phyloP scores from a whole-genome alignment of 2,329 filamentous ascomycete genomes.

The Penicillium sp. region DNA sequence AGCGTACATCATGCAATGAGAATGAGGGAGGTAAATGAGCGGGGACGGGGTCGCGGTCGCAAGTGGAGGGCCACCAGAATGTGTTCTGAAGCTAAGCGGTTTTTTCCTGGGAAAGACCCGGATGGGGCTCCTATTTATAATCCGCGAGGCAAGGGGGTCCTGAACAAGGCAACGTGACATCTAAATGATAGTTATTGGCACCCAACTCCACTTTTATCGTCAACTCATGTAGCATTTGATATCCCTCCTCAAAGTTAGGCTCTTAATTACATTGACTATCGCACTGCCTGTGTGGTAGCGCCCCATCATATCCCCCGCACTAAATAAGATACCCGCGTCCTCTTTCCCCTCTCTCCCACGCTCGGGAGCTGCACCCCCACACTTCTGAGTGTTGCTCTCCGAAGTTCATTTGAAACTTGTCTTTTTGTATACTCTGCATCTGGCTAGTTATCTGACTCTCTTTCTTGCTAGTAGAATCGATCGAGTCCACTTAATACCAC shows the following conservation, averaged over 20 bases:
- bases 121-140: background rate
- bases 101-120: background rate
- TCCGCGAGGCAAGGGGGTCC: background rate
- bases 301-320: background rate
- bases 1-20: conserved; percentile 33
- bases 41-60: background rate
- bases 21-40: background rate
- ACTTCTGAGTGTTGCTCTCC: background rate
- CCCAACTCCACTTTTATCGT: background rate
- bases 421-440: background rate
- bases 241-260: background rate
- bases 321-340: background rate
- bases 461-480: too few species aligned
- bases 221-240: background rate
- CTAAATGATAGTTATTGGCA: background rate
- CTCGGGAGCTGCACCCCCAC: background rate
- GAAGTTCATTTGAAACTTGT: background rate
- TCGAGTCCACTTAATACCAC: too few species aligned
- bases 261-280: background rate
- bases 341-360: background rate
- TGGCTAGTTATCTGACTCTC: background rate
- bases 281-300: background rate
- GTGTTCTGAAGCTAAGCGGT: background rate
- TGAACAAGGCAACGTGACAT: background rate
- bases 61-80: background rate